Conservation (phyloP, 805 yeast genomes). For the Saccharomycopsis fibuligera region DNA sequence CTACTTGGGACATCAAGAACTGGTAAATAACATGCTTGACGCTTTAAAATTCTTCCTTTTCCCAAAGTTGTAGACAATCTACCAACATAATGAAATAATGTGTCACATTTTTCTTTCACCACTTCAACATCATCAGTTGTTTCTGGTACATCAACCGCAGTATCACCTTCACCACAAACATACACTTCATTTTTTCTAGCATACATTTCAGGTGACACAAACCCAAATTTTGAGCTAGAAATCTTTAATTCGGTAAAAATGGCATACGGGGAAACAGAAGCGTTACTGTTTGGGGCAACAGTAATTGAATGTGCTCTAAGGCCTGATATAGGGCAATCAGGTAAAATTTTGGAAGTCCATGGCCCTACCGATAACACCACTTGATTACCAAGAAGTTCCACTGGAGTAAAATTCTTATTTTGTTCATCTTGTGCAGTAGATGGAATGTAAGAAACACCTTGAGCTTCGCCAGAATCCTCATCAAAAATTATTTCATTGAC, state of each 20-base stretch:
- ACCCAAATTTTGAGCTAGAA: slow-evolving; percentile 42
- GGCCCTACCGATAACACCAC: slow-evolving; percentile 91
- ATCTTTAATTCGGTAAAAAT: slow-evolving; percentile 85
- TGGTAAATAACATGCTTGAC: slow-evolving; percentile 95
- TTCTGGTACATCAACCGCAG: slow-evolving; percentile 84
- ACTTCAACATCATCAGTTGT: slow-evolving; percentile 92
- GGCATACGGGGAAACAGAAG: slow-evolving; percentile 82
- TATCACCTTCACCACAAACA: slow-evolving; percentile 96
- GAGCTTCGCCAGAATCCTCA: slow-evolving; percentile 58
- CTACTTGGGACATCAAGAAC: slow-evolving; percentile 89
- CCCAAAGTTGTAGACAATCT: slow-evolving; percentile 63
- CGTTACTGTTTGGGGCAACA: slow-evolving; percentile 67
- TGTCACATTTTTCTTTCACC: slow-evolving; percentile 81
- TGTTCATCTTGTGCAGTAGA: slow-evolving; percentile 31
- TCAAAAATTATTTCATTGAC: slow-evolving; percentile 62
- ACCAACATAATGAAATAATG: slow-evolving; percentile 74
- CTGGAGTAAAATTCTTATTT: slow-evolving; percentile 30
- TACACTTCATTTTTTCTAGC: slow-evolving; percentile 94
- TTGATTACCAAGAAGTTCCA: slow-evolving; percentile 60
- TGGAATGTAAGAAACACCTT: slow-evolving; percentile 60
- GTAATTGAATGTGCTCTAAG: slow-evolving; percentile 94
- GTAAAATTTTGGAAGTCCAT: slow-evolving; percentile 88
- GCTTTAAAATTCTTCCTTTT: slow-evolving; percentile 66
- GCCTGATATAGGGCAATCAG: slow-evolving; percentile 92
- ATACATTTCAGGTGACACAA: slow-evolving; percentile 88